Evolutionary conservation across 169 alveolate genomes (phyloP), one percentile per base, ranked within the genome.

Genomic region (Blepharisma undulans): DNA sequence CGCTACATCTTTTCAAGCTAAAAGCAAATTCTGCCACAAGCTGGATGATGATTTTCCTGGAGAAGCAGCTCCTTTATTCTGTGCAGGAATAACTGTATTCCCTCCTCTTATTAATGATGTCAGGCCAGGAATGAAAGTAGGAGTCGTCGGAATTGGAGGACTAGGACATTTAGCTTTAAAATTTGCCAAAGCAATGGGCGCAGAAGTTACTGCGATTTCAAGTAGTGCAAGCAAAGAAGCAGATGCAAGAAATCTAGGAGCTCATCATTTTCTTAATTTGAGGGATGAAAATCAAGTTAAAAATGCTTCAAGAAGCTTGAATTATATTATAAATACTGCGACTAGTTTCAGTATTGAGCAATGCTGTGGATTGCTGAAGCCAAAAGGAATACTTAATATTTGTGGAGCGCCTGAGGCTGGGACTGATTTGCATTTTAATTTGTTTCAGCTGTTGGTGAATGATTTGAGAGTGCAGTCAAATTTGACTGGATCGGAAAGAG

Each of bases 71-170:
- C 98, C 98, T 22, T 90, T 96, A 25, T 93, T 96, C 19, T 97
- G 98, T 89, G 98, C 98, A 21, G 98, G 98, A 4, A 93, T 95
- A 32, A 96, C 98, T 4, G 94, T 93, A 6, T 97, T 84, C 92
- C 92, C 94, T 25, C 97, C 97, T 34, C 80, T 96, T 72, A 88
- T 90, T 48, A 92, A 92, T 92, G 82, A 90, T 61, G 88, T 87
- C 14, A 91, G 87, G 74, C 96, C 96, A 2, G 97, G 97, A 7
- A 88, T 86, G 92, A 91, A 93, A 78, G 93, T 93, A 72, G 98
- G 96, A 25, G 95, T 96, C 30, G 94, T 97, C 21, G 98, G 98
- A 25, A 90, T 96, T 22, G 98, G 98, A 61, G 98, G 98, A 27
- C 82, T 97, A 76, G 98, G 98, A 22, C 98, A 97, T 71, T 92